These are phyloP conservation scores for Thymus mandschuricus DNA, from an alignment of 257 asterid genomes.

Conservation along the genomic window DNA sequence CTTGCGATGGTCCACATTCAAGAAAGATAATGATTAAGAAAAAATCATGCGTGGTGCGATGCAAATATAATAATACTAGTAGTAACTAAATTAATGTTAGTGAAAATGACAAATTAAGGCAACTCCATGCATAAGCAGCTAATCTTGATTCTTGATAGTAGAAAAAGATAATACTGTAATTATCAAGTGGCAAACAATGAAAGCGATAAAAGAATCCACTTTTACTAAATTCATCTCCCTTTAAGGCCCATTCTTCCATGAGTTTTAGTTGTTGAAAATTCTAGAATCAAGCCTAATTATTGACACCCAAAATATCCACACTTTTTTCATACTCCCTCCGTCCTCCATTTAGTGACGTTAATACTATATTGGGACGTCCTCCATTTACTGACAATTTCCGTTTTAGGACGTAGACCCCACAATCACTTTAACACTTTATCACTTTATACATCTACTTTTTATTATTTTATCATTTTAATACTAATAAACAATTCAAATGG, in stretches of 20 bases:
- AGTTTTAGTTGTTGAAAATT: background rate
- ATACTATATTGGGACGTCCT: too few relatives aligned
- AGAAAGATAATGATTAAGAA: background rate
- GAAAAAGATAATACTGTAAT: constrained; percentile 25
- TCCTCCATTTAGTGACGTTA: too few relatives aligned
- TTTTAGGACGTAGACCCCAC: too few relatives aligned
- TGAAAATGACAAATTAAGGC: constrained; percentile 49
- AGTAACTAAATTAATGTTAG: constrained; percentile 9
- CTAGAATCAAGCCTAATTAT: background rate
- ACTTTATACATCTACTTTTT: too few relatives aligned
- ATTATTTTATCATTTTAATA: too few relatives aligned
- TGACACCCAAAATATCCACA: background rate
- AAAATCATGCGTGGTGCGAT: constrained; percentile 4
- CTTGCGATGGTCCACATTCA: background rate
- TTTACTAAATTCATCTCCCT: constrained; percentile 13
- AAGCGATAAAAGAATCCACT: constrained; percentile 34
- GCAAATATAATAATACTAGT: constrained; percentile 7
- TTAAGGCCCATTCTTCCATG: constrained; percentile 32
- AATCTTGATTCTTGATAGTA: constrained; percentile 32
- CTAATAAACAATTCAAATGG: too few relatives aligned
- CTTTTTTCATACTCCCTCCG: background rate
- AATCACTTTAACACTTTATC: too few relatives aligned
- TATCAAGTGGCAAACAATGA: constrained; percentile 54
- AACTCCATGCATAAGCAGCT: constrained; percentile 44
- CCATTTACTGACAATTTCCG: too few relatives aligned